These are phyloP conservation scores for Musa itinerans DNA, from an alignment of 176 grass and related monocot species.

Conservation along the genomic window DNA sequence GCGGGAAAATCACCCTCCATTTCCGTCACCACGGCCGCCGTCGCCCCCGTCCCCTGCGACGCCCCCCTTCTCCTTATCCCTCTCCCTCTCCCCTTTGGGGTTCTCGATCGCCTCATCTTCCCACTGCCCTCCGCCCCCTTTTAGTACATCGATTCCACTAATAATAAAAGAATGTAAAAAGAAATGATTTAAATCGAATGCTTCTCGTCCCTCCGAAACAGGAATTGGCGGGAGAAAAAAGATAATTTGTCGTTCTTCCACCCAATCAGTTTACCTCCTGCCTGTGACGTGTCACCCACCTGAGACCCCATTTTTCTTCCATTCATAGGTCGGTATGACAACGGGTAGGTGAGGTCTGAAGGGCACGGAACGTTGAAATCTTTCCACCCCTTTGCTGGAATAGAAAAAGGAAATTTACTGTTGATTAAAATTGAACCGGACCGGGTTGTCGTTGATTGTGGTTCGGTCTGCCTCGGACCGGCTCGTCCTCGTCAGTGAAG, in stretches of 20 bases:
- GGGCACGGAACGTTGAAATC: no score
- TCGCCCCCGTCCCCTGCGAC: constrained; percentile 21
- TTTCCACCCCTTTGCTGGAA: neutral
- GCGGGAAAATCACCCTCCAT: constrained; percentile 30
- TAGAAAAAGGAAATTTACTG: neutral
- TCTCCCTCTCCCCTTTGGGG: constrained; percentile 15
- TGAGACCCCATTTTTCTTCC: no score
- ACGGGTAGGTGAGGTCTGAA: no score
- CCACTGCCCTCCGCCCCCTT: neutral
- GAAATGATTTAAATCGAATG: neutral
- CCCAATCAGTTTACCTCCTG: no score
- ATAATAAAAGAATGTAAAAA: neutral
- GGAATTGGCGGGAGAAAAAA: neutral
- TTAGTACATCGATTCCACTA: neutral
- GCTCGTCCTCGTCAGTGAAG: constrained; percentile 16
- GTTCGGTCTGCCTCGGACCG: neutral
- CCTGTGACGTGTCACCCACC: no score
- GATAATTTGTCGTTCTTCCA: no score
- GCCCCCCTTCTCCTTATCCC: neutral
- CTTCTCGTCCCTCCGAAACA: neutral
- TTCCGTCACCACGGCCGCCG: constrained; percentile 1
- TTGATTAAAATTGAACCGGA: neutral
- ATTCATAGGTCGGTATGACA: no score
- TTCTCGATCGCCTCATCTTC: constrained; percentile 42
- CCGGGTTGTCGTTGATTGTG: no score